Evolutionary conservation across 2,329 filamentous ascomycete species (phyloP).

Genomic region (Phialemonium atrogriseum): DNA sequence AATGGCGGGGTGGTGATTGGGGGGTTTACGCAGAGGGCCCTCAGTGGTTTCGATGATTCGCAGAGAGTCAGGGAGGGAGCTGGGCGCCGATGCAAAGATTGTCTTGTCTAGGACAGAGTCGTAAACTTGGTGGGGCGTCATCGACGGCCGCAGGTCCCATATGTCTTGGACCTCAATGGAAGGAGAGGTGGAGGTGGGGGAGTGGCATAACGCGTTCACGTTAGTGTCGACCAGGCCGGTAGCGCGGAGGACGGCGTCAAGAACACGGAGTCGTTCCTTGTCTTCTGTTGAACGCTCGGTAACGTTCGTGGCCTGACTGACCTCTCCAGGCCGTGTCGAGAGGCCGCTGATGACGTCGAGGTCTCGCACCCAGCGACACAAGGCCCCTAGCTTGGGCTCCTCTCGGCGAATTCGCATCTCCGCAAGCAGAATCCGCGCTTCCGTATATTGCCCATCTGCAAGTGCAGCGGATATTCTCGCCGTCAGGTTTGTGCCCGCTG

Average conservation of each 20-base stretch:
- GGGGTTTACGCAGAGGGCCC: conserved; percentile 54
- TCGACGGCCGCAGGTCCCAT: conserved; percentile 48
- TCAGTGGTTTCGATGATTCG: conserved; percentile 54
- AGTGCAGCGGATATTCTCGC: conserved; percentile 58
- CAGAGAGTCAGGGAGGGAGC: conserved; percentile 32
- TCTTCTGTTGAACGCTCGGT: conserved; percentile 35
- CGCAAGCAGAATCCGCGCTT: conserved; percentile 57
- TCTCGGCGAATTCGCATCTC: conserved; percentile 63
- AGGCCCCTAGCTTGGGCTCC: conserved; percentile 57
- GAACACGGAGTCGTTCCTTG: conserved; percentile 47
- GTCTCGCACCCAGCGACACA: conserved; percentile 66
- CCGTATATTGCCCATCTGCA: conserved; percentile 54
- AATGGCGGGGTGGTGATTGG: conserved; percentile 59
- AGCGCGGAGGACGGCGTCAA: conserved; percentile 57
- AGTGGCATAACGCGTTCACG: conserved; percentile 17
- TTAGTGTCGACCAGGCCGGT: conserved; percentile 52
- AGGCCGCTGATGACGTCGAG: conserved; percentile 61
- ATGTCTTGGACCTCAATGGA: conserved; percentile 50
- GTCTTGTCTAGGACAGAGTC: conserved; percentile 50
- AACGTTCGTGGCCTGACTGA: conserved; percentile 23
- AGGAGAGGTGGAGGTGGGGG: conserved; percentile 34
- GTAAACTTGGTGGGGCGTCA: conserved; percentile 37
- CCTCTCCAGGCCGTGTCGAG: conserved; percentile 46
- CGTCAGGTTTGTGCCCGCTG: conserved; percentile 53
- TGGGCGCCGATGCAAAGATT: conserved; percentile 35